These are phyloP conservation scores for Aspergillus felis DNA, from an alignment of 2,329 filamentous ascomycete genomes.

Conservation along the genomic window DNA sequence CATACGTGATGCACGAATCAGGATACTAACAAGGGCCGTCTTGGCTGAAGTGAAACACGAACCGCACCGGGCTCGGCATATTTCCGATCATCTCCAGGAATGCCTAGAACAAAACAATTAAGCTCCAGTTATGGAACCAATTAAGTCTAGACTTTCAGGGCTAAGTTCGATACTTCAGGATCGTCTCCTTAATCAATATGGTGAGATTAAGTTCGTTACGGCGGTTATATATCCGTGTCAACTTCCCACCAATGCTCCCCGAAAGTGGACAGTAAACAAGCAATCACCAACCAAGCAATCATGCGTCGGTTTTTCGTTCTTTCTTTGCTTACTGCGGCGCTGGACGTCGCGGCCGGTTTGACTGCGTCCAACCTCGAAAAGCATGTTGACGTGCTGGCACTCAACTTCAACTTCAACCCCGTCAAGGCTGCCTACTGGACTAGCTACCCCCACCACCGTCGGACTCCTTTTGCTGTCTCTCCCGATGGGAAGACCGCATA, in stretches of 20 bases:
- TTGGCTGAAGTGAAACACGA: background rate
- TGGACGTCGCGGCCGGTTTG: constrained; percentile 19
- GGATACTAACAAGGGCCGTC: background rate
- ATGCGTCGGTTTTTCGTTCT: constrained; percentile 23
- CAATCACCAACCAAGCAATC: background rate
- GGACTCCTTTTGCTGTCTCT: constrained; percentile 60
- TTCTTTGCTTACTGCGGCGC: constrained; percentile 23
- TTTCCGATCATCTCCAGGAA: background rate
- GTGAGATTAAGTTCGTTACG: background rate
- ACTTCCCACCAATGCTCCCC: background rate
- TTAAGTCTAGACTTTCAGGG: background rate
- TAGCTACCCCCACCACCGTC: constrained; percentile 56
- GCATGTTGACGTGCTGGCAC: constrained; percentile 42
- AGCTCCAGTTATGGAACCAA: background rate
- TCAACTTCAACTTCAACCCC: constrained; percentile 54
- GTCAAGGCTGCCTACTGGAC: constrained; percentile 61
- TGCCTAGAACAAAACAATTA: background rate
- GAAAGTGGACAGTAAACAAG: background rate
- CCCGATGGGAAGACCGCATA: constrained; percentile 58
- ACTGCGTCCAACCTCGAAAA: constrained; percentile 32
- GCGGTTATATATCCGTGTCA: background rate
- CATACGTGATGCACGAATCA: background rate
- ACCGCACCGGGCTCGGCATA: background rate
- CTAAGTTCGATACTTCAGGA: background rate
- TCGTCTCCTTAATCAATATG: background rate